Evolutionary conservation across 176 grass and related monocot genomes (phyloP).

Genomic region (Avena insularis): DNA sequence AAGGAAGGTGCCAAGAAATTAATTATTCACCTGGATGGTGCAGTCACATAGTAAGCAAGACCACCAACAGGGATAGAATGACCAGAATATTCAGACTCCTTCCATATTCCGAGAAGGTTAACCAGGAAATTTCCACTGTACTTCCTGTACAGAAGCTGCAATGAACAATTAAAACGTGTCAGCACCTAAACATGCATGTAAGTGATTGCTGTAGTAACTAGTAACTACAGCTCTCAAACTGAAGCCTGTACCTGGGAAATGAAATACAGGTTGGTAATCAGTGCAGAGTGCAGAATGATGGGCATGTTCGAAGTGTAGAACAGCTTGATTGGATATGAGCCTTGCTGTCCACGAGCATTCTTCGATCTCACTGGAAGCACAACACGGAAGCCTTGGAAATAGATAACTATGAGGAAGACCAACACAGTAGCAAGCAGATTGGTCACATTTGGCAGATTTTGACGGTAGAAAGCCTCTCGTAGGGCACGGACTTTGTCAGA

Average conservation of each 20-base stretch:
- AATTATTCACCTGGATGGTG: conserved; percentile 79
- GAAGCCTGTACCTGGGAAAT: conserved; percentile 71
- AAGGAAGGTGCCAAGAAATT: background rate
- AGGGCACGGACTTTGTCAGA: conserved; percentile 85
- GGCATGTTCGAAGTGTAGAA: conserved; percentile 98
- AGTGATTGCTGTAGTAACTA: background rate
- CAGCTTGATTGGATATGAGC: conserved; percentile 94
- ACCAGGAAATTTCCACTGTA: conserved; percentile 96
- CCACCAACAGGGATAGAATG: conserved; percentile 85
- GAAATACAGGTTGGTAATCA: conserved; percentile 94
- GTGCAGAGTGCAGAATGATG: conserved; percentile 92
- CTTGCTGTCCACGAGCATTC: conserved; percentile 91
- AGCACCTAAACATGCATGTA: conserved; percentile 18
- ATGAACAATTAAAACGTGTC: conserved; percentile 8
- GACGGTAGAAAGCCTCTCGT: conserved; percentile 87
- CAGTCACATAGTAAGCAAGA: conserved; percentile 94
- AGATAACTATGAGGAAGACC: conserved; percentile 96
- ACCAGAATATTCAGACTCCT: conserved; percentile 89
- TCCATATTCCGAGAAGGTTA: conserved; percentile 90
- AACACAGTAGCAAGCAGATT: conserved; percentile 92
- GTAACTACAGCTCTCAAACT: background rate
- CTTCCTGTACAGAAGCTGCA: conserved; percentile 89
- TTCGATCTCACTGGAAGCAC: conserved; percentile 95
- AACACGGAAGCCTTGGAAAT: conserved; percentile 95
- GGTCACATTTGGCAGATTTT: conserved; percentile 94